Evolutionary conservation across 371 early-diverging fungal genomes (phyloP).

Genomic region (Entomophthora muscae): DNA sequence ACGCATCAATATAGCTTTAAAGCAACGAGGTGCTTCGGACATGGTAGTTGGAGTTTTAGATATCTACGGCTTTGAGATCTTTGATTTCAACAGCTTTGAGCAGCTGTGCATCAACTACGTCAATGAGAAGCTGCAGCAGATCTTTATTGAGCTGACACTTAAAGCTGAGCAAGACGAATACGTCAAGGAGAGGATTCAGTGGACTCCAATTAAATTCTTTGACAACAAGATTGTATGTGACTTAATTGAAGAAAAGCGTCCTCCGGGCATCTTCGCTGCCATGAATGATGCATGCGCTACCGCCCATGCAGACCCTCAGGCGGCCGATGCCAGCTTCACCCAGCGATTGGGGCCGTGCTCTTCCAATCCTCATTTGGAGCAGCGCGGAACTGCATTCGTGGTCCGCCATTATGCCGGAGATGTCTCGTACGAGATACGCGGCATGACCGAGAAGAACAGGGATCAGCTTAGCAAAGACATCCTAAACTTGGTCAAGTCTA

Average conservation of each 20-base stretch:
- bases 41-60: conserved; percentile 88
- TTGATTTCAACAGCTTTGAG: conserved; percentile 96
- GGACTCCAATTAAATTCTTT: conserved; percentile 99
- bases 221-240: conserved; percentile 97
- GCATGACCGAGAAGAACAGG: conserved; percentile 98
- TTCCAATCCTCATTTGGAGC: conserved; percentile 61
- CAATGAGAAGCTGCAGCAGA: conserved; percentile 99
- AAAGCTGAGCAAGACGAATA: conserved; percentile 97
- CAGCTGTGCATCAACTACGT: conserved; percentile 99
- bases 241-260: conserved; percentile 87
- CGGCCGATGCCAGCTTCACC: conserved; percentile 75
- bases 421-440: conserved; percentile 80
- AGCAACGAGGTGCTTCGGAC: conserved; percentile 35
- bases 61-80: conserved; percentile 93
- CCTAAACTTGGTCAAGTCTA: conserved; percentile 55
- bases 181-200: conserved; percentile 90
- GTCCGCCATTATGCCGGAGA: conserved; percentile 96
- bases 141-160: conserved; percentile 97
- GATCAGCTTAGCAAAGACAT: conserved; percentile 87
- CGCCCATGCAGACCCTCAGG: conserved; percentile 71
- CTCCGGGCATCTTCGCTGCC: conserved; percentile 82
- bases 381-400: conserved; percentile 54
- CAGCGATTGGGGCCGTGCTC: conserved; percentile 52
- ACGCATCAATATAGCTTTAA: conserved; percentile 59
- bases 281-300: conserved; percentile 91